Evolutionary conservation across 768 basidiomycete genomes (phyloP).

Genomic region (Russula sp.): DNA sequence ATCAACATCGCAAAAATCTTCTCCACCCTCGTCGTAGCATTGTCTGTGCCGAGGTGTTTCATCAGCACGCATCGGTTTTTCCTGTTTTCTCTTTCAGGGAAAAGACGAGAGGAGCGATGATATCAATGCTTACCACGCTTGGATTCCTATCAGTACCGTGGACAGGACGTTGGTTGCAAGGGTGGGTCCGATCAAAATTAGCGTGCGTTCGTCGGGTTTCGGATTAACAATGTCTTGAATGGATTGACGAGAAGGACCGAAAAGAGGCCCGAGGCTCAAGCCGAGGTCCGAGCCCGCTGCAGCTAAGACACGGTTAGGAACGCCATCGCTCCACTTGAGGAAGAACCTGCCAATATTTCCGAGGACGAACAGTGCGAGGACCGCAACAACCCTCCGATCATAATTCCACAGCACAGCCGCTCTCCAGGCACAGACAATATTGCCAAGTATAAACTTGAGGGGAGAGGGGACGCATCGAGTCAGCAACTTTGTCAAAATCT

Average conservation of each 20-base stretch:
- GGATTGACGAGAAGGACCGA: background rate
- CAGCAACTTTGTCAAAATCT: no score
- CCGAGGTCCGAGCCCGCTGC: conserved; percentile 8
- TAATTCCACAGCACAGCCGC: conserved; percentile 18
- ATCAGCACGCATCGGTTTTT: background rate
- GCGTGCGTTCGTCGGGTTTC: background rate
- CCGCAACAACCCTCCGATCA: conserved; percentile 5
- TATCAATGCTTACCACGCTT: conserved; percentile 6
- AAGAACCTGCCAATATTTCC: conserved; percentile 2
- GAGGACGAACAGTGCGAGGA: conserved; percentile 5
- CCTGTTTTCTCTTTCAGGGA: background rate
- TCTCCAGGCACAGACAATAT: conserved; percentile 16
- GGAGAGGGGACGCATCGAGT: no score
- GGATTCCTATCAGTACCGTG: conserved; percentile 11
- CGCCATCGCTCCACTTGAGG: background rate
- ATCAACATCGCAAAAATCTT: conserved; percentile 9
- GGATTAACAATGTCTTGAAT: background rate
- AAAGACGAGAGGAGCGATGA: background rate
- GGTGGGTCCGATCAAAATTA: conserved; percentile 11
- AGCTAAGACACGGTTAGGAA: background rate
- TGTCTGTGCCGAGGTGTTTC: background rate
- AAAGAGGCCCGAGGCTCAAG: background rate
- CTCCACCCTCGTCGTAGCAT: background rate
- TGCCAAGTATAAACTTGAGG: conserved; percentile 6
- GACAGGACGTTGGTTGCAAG: conserved; percentile 15